Evolutionary conservation across 768 basidiomycete genomes (phyloP).

Genomic region (Artomyces pyxidatus): DNA sequence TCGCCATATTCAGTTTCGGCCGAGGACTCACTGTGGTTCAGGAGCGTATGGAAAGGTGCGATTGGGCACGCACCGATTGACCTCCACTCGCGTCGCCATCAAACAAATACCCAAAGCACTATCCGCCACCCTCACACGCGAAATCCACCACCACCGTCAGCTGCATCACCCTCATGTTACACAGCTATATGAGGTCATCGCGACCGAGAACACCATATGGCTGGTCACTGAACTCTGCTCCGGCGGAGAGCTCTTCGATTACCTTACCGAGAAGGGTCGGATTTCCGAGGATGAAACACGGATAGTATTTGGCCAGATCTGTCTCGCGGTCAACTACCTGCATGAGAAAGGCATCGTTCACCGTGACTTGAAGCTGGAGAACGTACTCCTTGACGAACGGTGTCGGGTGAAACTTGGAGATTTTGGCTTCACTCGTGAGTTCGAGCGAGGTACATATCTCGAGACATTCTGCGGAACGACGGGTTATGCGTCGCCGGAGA

Average conservation of each 20-base stretch:
- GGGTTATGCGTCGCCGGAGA: slow-evolving; percentile 89
- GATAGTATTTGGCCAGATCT: slow-evolving; percentile 91
- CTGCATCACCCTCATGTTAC: slow-evolving; percentile 94
- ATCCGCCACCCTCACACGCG: slow-evolving; percentile 86
- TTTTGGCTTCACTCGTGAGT: slow-evolving; percentile 92
- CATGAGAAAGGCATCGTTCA: slow-evolving; percentile 93
- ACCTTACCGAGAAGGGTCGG: slow-evolving; percentile 91
- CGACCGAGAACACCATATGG: slow-evolving; percentile 93
- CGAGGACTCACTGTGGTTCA: slow-evolving; percentile 22
- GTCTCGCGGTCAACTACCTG: slow-evolving; percentile 87
- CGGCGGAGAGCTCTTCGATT: slow-evolving; percentile 97
- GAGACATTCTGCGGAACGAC: slow-evolving; percentile 96
- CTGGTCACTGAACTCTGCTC: slow-evolving; percentile 95
- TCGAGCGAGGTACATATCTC: slow-evolving; percentile 66
- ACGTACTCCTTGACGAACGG: slow-evolving; percentile 84
- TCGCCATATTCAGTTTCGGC: not conserved
- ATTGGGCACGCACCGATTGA: slow-evolving; percentile 88
- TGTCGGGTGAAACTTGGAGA: slow-evolving; percentile 91
- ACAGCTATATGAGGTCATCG: slow-evolving; percentile 96
- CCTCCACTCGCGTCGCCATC: slow-evolving; percentile 87
- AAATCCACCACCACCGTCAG: slow-evolving; percentile 97
- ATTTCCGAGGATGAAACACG: slow-evolving; percentile 78
- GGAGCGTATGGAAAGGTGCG: slow-evolving; percentile 96
- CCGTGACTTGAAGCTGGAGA: slow-evolving; percentile 94
- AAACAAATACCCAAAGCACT: slow-evolving; percentile 96